Evolutionary conservation across 179 eudicot genomes (phyloP).

Genomic region (Spinacia oleracea): DNA sequence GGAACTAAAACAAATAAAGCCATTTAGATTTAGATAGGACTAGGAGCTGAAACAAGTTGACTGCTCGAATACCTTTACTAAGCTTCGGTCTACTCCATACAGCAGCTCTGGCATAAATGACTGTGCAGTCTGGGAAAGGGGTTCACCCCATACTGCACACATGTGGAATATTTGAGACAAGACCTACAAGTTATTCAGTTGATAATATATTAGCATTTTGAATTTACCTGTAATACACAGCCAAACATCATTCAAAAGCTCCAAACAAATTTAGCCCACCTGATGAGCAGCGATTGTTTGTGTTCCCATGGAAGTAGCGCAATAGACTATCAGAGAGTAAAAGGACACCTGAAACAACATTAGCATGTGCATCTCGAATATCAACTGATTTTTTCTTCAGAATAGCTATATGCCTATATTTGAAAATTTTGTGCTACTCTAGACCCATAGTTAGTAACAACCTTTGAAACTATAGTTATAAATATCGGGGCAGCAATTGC

Average conservation of each 20-base stretch:
- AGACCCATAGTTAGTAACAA: constrained; percentile 35
- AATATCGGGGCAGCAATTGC: constrained; percentile 91
- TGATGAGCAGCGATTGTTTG: constrained; percentile 53
- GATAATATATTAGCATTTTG: background rate
- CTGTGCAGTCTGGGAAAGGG: constrained; percentile 96
- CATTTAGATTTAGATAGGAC: background rate
- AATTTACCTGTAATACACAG: background rate
- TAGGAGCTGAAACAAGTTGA: background rate
- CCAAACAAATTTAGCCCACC: constrained; percentile 21
- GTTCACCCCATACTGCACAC: constrained; percentile 92
- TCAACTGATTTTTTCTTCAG: background rate
- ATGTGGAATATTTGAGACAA: constrained; percentile 68
- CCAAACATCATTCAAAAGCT: background rate
- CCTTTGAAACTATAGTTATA: constrained; percentile 91
- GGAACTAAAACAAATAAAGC: background rate
- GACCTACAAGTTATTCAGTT: constrained; percentile 49
- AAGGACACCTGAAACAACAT: constrained; percentile 37
- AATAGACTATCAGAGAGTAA: constrained; percentile 41
- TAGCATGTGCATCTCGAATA: background rate
- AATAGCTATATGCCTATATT: background rate
- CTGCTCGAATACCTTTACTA: constrained; percentile 55
- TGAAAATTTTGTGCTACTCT: background rate
- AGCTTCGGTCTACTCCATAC: constrained; percentile 73
- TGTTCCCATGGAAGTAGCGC: constrained; percentile 51
- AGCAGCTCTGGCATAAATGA: constrained; percentile 97